Evolutionary conservation across 2,329 filamentous ascomycete species (phyloP).

Genomic region (Xenosphaeropsis pyriputrescens): DNA sequence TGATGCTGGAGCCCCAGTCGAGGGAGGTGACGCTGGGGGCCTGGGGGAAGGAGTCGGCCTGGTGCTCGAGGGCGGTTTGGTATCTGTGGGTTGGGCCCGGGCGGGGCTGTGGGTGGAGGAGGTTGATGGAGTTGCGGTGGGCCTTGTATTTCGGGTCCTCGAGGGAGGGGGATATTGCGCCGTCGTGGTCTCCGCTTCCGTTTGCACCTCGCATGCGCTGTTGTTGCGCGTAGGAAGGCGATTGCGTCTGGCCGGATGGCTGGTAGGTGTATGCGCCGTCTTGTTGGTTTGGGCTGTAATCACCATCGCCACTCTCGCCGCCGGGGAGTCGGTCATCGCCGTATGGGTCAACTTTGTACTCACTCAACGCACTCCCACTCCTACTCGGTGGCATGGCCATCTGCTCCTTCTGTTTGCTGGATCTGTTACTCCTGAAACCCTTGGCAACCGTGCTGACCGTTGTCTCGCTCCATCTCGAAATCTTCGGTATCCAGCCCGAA

Average conservation of each 20-base stretch:
- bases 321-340: slow-evolving; percentile 45
- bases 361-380: neutral
- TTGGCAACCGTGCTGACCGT: slow-evolving; percentile 78
- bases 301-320: slow-evolving; percentile 12
- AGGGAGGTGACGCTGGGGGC: slow-evolving; percentile 44
- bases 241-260: too few relatives aligned
- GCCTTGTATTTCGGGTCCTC: slow-evolving; percentile 72
- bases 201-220: too few relatives aligned
- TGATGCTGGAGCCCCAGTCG: slow-evolving; percentile 49
- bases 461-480: slow-evolving; percentile 94
- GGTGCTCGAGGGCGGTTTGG: slow-evolving; percentile 57
- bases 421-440: slow-evolving; percentile 54
- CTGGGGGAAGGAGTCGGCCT: slow-evolving; percentile 52
- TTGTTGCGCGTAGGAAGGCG: too few relatives aligned
- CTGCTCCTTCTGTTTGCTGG: slow-evolving; percentile 36
- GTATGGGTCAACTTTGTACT: slow-evolving; percentile 29
- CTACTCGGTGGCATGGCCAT: slow-evolving; percentile 22
- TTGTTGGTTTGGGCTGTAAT: slow-evolving; percentile 2
- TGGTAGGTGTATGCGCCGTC: neutral
- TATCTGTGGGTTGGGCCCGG: slow-evolving; percentile 61
- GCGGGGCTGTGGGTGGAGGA: slow-evolving; percentile 67
- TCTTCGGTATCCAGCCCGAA: slow-evolving; percentile 71
- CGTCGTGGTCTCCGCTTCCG: too few relatives aligned
- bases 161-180: too few relatives aligned
- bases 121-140: slow-evolving; percentile 65